Evolutionary conservation across 2,329 filamentous ascomycete genomes (phyloP).

Genomic region (Aspergillus pseudoviridinutans): DNA sequence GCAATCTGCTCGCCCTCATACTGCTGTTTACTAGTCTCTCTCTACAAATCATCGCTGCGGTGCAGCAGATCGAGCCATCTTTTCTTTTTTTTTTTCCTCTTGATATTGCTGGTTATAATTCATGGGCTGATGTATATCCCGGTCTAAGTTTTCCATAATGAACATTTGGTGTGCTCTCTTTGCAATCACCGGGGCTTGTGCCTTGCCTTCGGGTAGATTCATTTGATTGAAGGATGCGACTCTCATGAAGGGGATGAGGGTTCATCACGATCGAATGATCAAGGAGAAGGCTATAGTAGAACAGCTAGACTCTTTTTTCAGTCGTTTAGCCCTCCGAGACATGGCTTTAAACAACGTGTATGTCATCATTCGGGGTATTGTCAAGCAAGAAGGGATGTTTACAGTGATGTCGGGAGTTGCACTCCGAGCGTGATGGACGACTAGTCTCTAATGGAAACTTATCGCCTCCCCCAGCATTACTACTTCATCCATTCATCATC

Average conservation of each 20-base stretch:
- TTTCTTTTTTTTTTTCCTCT: neutral
- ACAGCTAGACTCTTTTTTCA: neutral
- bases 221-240: neutral
- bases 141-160: neutral
- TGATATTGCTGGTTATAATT: neutral
- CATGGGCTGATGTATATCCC: neutral
- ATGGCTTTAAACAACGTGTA: neutral
- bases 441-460: neutral
- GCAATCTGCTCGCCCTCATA: constrained; percentile 12
- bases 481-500: neutral
- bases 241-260: neutral
- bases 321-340: neutral
- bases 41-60: neutral
- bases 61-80: neutral
- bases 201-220: neutral
- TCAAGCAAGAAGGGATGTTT: neutral
- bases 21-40: constrained; percentile 3
- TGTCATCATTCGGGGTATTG: too few relatives aligned
- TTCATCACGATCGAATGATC: neutral
- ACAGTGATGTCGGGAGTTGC: neutral
- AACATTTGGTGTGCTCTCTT: neutral
- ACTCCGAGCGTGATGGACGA: neutral
- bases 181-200: neutral
- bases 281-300: neutral
- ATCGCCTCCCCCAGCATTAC: neutral